Percentiles rank a stretch among this genome's conserved stretches.
Conservation (phyloP, 2,329 filamentous ascomycete species). For the Pseudopyrenochaeta lycopersici region DNA sequence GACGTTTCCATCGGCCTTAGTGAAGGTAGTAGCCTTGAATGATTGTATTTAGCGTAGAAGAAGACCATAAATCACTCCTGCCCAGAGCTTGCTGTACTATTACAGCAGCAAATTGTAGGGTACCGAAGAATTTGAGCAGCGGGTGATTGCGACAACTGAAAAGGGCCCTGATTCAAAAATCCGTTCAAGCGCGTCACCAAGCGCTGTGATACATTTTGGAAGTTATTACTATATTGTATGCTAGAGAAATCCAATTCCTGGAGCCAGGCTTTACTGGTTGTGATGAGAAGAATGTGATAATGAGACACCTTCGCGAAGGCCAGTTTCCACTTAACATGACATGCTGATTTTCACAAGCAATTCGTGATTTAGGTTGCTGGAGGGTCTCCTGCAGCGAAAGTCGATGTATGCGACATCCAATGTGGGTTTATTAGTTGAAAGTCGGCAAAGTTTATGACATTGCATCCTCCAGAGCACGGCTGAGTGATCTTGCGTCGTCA, state of each 20-base stretch:
- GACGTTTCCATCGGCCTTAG: not conserved
- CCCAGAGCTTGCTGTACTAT: no score
- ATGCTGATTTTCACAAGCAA: constrained; percentile 57
- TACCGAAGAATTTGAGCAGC: not conserved
- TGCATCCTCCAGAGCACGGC: constrained; percentile 51
- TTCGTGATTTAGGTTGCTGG: constrained; percentile 52
- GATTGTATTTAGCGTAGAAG: no score
- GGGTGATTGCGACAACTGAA: not conserved
- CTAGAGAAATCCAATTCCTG: constrained; percentile 44
- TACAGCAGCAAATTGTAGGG: no score
- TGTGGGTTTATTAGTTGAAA: constrained; percentile 55
- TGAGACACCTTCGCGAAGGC: constrained; percentile 36
- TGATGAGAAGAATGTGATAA: constrained; percentile 33
- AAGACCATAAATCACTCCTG: no score
- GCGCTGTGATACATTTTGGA: constrained; percentile 37
- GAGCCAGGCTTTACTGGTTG: constrained; percentile 32
- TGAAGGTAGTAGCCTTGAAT: no score
- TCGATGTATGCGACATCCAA: constrained; percentile 52
- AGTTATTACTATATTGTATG: constrained; percentile 42
- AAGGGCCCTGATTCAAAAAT: no score
- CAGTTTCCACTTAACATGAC: constrained; percentile 52
- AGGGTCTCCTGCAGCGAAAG: constrained; percentile 50
- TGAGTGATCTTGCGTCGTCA: constrained; percentile 64
- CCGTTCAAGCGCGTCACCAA: constrained; percentile 41
- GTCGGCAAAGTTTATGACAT: constrained; percentile 42